Evolutionary conservation across 805 yeast species (phyloP).

Genomic region (Priceomyces medius): DNA sequence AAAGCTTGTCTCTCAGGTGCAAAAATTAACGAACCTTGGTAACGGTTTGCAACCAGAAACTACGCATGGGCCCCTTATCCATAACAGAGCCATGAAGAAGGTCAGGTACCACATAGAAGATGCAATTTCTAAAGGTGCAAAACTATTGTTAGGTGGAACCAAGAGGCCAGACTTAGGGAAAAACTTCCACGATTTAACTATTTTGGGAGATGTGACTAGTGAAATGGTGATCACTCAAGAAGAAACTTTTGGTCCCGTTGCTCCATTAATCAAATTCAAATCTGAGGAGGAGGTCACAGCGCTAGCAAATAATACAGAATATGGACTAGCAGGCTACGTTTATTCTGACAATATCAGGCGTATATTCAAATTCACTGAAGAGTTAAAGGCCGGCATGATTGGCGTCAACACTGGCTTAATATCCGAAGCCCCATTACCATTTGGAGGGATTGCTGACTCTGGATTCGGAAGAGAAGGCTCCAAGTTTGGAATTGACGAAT

Average conservation of each 20-base stretch:
- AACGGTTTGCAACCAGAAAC: constrained; percentile 56
- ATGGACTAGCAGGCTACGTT: constrained; percentile 78
- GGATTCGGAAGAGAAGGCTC: constrained; percentile 76
- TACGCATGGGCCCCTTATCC: constrained; percentile 78
- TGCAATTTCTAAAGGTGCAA: constrained; percentile 67
- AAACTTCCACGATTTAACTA: constrained; percentile 66
- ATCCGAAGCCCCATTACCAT: constrained; percentile 60
- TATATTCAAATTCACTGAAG: constrained; percentile 62
- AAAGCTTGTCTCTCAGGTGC: constrained; percentile 38
- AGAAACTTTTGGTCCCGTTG: constrained; percentile 82
- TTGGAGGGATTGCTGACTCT: constrained; percentile 62
- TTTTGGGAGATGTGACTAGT: constrained; percentile 57
- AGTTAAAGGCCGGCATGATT: constrained; percentile 74
- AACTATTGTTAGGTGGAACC: constrained; percentile 59
- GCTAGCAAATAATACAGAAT: constrained; percentile 64
- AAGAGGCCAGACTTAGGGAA: constrained; percentile 55
- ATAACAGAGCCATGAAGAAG: constrained; percentile 58
- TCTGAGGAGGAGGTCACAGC: constrained; percentile 63
- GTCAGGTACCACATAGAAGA: constrained; percentile 63
- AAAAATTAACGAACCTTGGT: constrained; percentile 51
- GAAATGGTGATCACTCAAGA: constrained; percentile 60
- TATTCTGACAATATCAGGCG: constrained; percentile 56
- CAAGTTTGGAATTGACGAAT: constrained; percentile 60
- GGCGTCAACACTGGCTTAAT: constrained; percentile 77
- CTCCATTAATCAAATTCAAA: constrained; percentile 63